These are phyloP conservation scores for Melampsora medusae DNA, from an alignment of 1,284 basidiomycete species.

Conservation along the genomic window DNA sequence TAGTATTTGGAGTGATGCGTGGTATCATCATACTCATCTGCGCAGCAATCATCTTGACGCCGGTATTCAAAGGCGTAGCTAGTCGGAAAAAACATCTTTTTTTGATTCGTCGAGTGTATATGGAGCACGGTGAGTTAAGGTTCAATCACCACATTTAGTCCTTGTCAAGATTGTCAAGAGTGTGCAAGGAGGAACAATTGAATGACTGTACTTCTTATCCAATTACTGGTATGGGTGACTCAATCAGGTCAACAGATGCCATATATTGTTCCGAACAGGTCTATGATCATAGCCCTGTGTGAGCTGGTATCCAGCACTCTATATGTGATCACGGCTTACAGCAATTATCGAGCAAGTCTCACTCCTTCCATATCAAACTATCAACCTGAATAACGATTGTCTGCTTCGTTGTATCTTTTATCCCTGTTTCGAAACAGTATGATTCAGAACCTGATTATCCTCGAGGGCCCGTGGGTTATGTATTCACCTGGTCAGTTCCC, in stretches of 20 bases:
- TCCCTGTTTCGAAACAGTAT: not conserved
- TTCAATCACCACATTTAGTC: no score
- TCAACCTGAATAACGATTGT: not conserved
- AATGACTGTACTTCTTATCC: not conserved
- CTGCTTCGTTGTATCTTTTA: not conserved
- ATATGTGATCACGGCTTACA: not conserved
- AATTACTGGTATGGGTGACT: not conserved
- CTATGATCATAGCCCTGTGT: conserved; percentile 2
- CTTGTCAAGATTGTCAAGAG: no score
- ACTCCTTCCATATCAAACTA: not conserved
- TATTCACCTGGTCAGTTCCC: not conserved
- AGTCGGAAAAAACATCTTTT: not conserved
- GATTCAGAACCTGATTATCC: not conserved
- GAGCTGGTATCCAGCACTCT: not conserved
- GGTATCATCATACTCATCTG: not conserved
- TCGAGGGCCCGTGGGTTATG: not conserved
- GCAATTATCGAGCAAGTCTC: not conserved
- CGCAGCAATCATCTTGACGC: not conserved
- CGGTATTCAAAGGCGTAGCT: not conserved
- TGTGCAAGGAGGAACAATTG: not conserved
- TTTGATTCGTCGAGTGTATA: not conserved
- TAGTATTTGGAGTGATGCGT: not conserved
- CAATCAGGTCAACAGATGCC: not conserved
- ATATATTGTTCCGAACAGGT: not conserved
- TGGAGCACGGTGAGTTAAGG: not conserved